Evolutionary conservation across 2,329 filamentous ascomycete species (phyloP).

Genomic region (Diatrype stigma): DNA sequence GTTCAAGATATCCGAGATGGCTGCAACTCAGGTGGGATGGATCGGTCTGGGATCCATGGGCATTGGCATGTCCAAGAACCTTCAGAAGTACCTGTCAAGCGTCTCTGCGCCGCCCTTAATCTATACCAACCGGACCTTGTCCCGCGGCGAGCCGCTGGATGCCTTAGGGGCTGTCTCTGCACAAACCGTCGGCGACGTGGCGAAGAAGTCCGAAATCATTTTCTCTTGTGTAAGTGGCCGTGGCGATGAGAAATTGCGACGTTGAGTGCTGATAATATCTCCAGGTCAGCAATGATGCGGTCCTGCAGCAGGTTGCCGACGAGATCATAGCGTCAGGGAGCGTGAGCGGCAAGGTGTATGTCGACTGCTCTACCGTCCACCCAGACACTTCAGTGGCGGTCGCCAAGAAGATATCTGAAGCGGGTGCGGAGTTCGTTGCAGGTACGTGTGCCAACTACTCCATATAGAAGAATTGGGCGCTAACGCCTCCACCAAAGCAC

Average conservation of each 20-base stretch:
- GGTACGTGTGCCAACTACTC: background rate
- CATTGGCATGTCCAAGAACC: constrained; percentile 17
- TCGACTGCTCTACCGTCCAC: constrained; percentile 29
- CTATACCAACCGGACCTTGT: constrained; percentile 37
- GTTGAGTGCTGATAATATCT: background rate
- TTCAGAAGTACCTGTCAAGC: constrained; percentile 19
- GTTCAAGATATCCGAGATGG: constrained; percentile 4
- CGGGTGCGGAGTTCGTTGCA: constrained; percentile 29
- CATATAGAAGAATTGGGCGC: background rate
- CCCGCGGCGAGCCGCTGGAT: constrained; percentile 31
- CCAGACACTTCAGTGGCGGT: constrained; percentile 29
- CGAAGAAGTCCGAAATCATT: constrained; percentile 22
- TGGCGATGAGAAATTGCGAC: background rate
- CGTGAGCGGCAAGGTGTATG: constrained; percentile 25
- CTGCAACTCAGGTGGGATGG: constrained; percentile 11
- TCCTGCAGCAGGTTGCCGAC: constrained; percentile 19
- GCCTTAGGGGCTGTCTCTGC: constrained; percentile 30
- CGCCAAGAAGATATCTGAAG: constrained; percentile 27
- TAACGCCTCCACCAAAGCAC: constrained; percentile 20
- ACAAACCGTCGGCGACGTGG: constrained; percentile 19
- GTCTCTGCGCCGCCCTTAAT: constrained; percentile 20
- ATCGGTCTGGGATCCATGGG: constrained; percentile 24
- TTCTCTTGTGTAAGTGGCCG: constrained; percentile 24
- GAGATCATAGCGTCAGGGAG: constrained; percentile 14
- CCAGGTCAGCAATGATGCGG: constrained; percentile 32